Evolutionary conservation across 345 rosid genomes (phyloP).

Genomic region (Garcia nutans): DNA sequence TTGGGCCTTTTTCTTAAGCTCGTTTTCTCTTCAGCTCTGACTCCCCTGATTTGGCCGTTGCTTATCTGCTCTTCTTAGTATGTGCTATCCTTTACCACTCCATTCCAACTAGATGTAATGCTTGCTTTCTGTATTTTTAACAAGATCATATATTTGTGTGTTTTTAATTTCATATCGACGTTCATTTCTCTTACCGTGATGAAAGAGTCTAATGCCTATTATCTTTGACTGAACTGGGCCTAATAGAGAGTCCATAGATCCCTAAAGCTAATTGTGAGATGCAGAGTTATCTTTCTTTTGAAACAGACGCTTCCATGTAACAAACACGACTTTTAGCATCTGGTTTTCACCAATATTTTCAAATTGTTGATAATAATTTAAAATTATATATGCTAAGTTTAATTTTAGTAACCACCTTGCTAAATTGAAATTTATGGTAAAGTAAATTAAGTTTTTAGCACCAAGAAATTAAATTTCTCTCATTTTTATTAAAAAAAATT

Average conservation of each 20-base stretch:
- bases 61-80: too few species aligned
- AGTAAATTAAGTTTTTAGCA: too few species aligned
- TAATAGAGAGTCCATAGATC: not conserved
- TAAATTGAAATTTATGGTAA: too few species aligned
- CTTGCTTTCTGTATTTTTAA: not conserved
- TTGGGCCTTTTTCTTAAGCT: not conserved
- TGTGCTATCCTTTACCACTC: too few species aligned
- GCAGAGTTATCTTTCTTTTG: not conserved
- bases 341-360: too few species aligned
- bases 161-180: too few species aligned
- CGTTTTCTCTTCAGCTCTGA: not conserved
- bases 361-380: too few species aligned
- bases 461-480: too few species aligned
- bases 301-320: not conserved
- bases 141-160: not conserved
- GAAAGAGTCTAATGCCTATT: not conserved
- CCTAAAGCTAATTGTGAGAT: not conserved
- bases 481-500: too few species aligned
- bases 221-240: not conserved
- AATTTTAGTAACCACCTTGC: too few species aligned
- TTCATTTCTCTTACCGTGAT: not conserved
- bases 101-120: not conserved
- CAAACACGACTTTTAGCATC: not conserved
- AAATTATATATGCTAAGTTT: too few species aligned
- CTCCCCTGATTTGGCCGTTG: not conserved